Conservation (phyloP, 2,329 filamentous ascomycete genomes). For the Alternaria hordeiaustralica region DNA sequence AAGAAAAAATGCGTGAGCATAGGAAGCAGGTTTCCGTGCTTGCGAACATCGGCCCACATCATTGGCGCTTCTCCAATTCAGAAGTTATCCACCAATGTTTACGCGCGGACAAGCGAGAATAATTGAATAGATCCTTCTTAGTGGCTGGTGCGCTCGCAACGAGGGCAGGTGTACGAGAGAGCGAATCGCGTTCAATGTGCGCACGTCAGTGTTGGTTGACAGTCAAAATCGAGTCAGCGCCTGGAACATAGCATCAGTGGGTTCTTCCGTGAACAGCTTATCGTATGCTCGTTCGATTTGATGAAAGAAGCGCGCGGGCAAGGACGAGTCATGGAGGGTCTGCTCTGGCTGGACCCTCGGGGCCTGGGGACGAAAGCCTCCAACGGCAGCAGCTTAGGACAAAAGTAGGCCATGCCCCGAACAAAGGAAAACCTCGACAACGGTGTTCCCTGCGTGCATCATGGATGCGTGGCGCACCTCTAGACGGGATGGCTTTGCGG, state of each 20-base stretch:
- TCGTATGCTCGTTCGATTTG: slow-evolving; percentile 4
- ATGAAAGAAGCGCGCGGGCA: slow-evolving; percentile 29
- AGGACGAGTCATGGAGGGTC: slow-evolving; percentile 13
- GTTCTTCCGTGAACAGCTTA: slow-evolving; percentile 7
- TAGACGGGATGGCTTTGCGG: slow-evolving; percentile 43
- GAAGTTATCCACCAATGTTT: slow-evolving; percentile 20
- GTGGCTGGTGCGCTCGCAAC: slow-evolving; percentile 16
- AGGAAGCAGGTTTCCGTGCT: slow-evolving; percentile 4
- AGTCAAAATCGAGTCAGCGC: slow-evolving; percentile 8
- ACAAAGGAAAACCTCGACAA: slow-evolving; percentile 17
- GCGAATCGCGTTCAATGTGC: slow-evolving; percentile 11
- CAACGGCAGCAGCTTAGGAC: slow-evolving; percentile 21
- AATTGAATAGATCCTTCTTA: slow-evolving; percentile 6
- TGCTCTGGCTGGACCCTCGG: slow-evolving; percentile 8
- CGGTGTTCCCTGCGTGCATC: slow-evolving; percentile 36
- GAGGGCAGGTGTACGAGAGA: neutral
- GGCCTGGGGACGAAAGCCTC: slow-evolving; percentile 5
- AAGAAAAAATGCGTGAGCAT: neutral
- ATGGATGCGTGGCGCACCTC: slow-evolving; percentile 36
- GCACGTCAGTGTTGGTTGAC: slow-evolving; percentile 9
- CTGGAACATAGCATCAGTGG: neutral
- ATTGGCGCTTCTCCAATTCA: slow-evolving; percentile 32
- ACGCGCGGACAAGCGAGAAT: slow-evolving; percentile 21
- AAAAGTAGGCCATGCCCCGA: slow-evolving; percentile 13
- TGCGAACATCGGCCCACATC: neutral